Conservation (phyloP, 371 early-diverging fungal species). For the Mucor lusitanicus region DNA sequence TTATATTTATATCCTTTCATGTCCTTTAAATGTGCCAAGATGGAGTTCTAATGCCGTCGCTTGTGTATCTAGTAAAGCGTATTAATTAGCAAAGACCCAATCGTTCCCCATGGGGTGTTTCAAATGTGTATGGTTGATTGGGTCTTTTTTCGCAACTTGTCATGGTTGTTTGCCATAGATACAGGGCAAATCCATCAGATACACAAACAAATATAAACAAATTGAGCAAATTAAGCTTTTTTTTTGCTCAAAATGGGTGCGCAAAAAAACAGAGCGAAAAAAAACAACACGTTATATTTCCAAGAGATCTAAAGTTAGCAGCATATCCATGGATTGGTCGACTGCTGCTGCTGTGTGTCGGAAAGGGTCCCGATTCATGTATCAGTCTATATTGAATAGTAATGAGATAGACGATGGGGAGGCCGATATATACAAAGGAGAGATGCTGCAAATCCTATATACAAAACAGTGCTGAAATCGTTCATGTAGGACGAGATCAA, state of each 20-base stretch:
- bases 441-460: not conserved
- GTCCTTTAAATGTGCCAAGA: not conserved
- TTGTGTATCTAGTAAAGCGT: slow-evolving; percentile 7
- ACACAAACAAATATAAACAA: not conserved
- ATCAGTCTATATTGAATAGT: not conserved
- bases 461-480: not conserved
- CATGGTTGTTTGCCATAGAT: not conserved
- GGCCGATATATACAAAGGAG: not conserved
- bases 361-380: not conserved
- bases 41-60: slow-evolving; percentile 4
- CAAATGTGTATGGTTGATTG: slow-evolving; percentile 6
- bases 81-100: slow-evolving; percentile 12
- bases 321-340: not conserved
- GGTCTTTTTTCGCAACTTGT: not conserved
- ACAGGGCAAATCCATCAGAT: not conserved
- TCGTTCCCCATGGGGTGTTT: slow-evolving; percentile 11
- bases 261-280: not conserved
- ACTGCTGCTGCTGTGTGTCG: not conserved
- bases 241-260: not conserved
- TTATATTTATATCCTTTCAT: slow-evolving; percentile 1
- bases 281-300: not conserved
- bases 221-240: not conserved
- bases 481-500: slow-evolving; percentile 4
- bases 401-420: not conserved
- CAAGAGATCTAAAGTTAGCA: not conserved